phyloP scores from a whole-genome alignment of 1,139 yeast species.

The Protomyces lactucae-debilis region DNA sequence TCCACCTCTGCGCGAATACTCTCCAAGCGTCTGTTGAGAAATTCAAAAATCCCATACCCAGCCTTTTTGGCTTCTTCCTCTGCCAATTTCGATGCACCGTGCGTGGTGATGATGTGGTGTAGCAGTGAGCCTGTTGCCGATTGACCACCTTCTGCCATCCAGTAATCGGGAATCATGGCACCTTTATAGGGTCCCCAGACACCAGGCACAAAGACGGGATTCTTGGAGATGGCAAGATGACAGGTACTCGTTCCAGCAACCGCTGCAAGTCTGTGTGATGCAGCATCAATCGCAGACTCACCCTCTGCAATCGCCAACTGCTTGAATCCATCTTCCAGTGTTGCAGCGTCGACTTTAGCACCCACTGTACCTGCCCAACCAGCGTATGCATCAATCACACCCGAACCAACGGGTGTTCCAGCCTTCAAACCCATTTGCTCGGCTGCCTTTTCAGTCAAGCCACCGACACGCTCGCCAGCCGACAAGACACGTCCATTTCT shows the following conservation, averaged over 20 bases:
- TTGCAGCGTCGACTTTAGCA: conserved; percentile 59
- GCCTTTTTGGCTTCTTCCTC: conserved; percentile 59
- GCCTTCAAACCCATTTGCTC: conserved; percentile 75
- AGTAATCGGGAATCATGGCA: conserved; percentile 77
- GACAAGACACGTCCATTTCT: conserved; percentile 66
- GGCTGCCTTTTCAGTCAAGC: conserved; percentile 63
- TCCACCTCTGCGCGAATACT: conserved; percentile 53
- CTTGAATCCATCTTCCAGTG: conserved; percentile 41
- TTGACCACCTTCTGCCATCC: conserved; percentile 99
- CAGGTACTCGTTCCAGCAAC: conserved; percentile 99
- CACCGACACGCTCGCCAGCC: conserved; percentile 87
- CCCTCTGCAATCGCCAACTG: conserved; percentile 44
- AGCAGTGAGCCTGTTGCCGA: conserved; percentile 91
- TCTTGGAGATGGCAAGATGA: conserved; percentile 80
- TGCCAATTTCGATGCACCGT: conserved; percentile 77
- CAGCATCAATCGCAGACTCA: conserved; percentile 36
- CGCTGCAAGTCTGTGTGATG: conserved; percentile 86
- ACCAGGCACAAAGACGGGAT: conserved; percentile 86
- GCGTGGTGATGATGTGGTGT: conserved; percentile 83
- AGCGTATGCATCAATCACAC: conserved; percentile 95
- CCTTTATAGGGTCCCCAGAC: conserved; percentile 99
- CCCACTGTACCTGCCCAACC: conserved; percentile 99
- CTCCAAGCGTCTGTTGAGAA: conserved; percentile 69
- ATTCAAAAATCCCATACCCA: conserved; percentile 73
- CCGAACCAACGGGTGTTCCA: conserved; percentile 81